A percentile compares a stretch with the other conserved stretches of the same genome.
Evolutionary conservation across 805 yeast genomes (phyloP).

Genomic region (Kodamaea neixiangensis): DNA sequence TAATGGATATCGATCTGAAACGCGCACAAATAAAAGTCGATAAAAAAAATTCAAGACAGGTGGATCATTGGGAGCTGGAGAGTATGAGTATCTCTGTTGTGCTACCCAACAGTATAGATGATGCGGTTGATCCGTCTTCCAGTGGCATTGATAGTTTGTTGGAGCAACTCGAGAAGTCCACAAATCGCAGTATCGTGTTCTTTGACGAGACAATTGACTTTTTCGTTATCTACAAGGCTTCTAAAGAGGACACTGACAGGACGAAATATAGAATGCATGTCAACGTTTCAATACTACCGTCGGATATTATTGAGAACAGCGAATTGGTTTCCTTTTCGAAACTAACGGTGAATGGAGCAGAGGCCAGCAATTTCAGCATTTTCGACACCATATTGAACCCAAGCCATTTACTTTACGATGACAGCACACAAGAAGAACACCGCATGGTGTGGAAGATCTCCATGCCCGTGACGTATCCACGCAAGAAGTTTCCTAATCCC

Average conservation of each 20-base stretch:
- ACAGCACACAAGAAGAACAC: constrained; percentile 7
- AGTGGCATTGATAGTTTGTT: not conserved
- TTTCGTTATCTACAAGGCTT: constrained; percentile 23
- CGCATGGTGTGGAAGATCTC: constrained; percentile 32
- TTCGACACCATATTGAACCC: constrained; percentile 10
- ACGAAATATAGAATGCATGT: constrained; percentile 16
- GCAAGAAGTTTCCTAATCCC: constrained; percentile 29
- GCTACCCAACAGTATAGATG: constrained; percentile 14
- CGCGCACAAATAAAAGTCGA: constrained; percentile 4
- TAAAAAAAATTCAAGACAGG: constrained; percentile 2
- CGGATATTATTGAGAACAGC: constrained; percentile 13
- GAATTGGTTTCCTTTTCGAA: constrained; percentile 2
- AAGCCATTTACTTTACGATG: constrained; percentile 15
- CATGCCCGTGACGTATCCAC: constrained; percentile 32
- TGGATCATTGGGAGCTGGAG: constrained; percentile 1
- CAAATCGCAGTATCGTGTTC: constrained; percentile 23
- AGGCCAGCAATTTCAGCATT: constrained; percentile 11
- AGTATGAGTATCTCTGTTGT: constrained; percentile 14
- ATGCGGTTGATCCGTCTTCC: not conserved
- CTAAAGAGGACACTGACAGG: constrained; percentile 7
- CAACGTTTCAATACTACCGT: constrained; percentile 23
- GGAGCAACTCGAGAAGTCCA: constrained; percentile 2
- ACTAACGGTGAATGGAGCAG: constrained; percentile 2
- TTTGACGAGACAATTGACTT: constrained; percentile 34
- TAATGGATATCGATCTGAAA: not conserved